These are phyloP conservation scores for Saprolegnia diclina DNA, from an alignment of 352 stramenopile genomes.

Conservation along the genomic window DNA sequence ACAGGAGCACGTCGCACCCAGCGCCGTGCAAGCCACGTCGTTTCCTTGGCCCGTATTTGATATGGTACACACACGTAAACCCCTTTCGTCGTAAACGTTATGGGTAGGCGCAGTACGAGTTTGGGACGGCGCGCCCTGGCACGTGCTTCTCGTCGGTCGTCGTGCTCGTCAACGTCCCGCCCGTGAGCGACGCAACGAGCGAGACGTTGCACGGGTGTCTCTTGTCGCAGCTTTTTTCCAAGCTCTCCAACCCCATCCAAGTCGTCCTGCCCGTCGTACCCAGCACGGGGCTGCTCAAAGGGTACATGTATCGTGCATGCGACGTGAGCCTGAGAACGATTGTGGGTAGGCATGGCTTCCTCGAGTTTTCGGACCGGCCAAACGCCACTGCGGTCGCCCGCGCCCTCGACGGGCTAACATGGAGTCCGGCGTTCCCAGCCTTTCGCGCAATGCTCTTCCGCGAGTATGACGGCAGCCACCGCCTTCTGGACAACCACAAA, in stretches of 20 bases:
- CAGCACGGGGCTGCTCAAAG: constrained; percentile 55
- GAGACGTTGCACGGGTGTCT: constrained; percentile 72
- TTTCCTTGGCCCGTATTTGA: constrained; percentile 75
- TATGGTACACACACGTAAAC: constrained; percentile 38
- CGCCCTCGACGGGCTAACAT: constrained; percentile 65
- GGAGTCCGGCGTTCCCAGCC: constrained; percentile 47
- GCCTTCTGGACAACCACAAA: background rate
- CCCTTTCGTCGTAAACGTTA: background rate
- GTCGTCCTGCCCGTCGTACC: constrained; percentile 65
- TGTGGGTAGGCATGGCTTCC: constrained; percentile 45
- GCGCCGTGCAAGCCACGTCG: constrained; percentile 1
- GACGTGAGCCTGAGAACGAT: background rate
- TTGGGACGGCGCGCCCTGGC: constrained; percentile 61
- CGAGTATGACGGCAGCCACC: constrained; percentile 54
- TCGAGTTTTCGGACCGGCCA: constrained; percentile 71
- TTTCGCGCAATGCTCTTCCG: constrained; percentile 74
- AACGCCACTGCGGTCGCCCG: constrained; percentile 50
- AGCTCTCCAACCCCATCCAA: constrained; percentile 77
- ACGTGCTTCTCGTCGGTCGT: constrained; percentile 82
- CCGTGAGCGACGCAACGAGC: constrained; percentile 46
- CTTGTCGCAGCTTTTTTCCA: constrained; percentile 68
- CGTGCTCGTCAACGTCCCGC: constrained; percentile 74
- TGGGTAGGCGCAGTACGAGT: constrained; percentile 66
- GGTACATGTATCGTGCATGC: constrained; percentile 28
- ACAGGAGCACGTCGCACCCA: background rate